Percentiles rank a stretch among this genome's conserved stretches.
phyloP scores from a whole-genome alignment of 441 rosid species.

The Raphanus hybrid region DNA sequence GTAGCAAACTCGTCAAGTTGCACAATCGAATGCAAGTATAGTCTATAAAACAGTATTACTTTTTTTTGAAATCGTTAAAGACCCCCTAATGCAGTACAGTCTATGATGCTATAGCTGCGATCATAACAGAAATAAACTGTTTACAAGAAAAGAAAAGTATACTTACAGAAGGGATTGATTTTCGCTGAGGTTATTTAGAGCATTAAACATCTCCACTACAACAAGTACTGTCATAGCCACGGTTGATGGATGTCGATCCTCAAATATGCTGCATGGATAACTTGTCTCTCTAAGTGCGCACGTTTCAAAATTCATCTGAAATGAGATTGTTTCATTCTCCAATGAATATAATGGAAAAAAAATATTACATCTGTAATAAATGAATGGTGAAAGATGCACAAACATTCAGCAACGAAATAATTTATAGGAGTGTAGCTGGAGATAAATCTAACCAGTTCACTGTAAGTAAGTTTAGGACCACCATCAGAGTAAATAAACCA shows the following conservation, averaged over 20 bases:
- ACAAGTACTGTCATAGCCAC: slow-evolving; percentile 99
- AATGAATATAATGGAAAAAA: slow-evolving; percentile 7
- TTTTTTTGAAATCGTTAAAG: neutral
- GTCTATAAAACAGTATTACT: neutral
- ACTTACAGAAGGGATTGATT: slow-evolving; percentile 97
- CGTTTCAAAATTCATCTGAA: slow-evolving; percentile 93
- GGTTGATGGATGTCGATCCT: slow-evolving; percentile 96
- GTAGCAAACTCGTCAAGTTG: slow-evolving; percentile 4
- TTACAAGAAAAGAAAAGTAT: slow-evolving; percentile 15
- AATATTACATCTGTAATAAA: neutral
- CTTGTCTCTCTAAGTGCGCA: slow-evolving; percentile 85
- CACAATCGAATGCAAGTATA: neutral
- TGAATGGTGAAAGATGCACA: slow-evolving; percentile 25
- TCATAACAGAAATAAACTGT: slow-evolving; percentile 20
- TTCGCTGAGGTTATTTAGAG: slow-evolving; percentile 98
- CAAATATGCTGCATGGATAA: slow-evolving; percentile 93
- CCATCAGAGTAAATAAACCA: slow-evolving; percentile 89
- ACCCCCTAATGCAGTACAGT: slow-evolving; percentile 4
- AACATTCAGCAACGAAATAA: slow-evolving; percentile 15
- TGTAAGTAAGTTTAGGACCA: slow-evolving; percentile 89
- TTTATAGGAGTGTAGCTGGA: slow-evolving; percentile 15
- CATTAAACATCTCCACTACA: slow-evolving; percentile 99
- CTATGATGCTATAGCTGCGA: neutral
- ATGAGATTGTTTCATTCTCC: slow-evolving; percentile 22
- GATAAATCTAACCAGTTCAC: slow-evolving; percentile 75